Base-by-base conservation (phyloP, 768 basidiomycete genomes). In the Rhizopogon roseolus region DNA sequence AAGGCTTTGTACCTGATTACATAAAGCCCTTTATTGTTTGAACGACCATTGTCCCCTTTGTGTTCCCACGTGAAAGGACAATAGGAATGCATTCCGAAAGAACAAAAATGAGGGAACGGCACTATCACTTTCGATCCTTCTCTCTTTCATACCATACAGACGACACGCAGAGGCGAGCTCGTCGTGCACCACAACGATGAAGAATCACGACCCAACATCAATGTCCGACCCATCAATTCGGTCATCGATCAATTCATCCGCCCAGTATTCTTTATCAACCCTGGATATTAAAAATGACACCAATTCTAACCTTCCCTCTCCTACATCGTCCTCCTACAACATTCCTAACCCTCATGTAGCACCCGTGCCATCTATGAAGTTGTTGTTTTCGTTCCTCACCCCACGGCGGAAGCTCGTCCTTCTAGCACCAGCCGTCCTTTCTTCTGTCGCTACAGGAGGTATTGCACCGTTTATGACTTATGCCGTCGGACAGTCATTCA, bases 401-500 rank as follows among this genome's bases (percentile, higher is more conserved):
- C 71, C 75, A 10, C 74, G 78, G 48, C 84, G 89, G 58, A 63
- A 78, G 61, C 64, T 83, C 50, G 66, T 65, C 7, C 74, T 88
- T 59, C 73, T 91, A 56, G 45, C 82, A 22, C 92, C 92, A 4
- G 89, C 86, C 5, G 55, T 84, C 54, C 7, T 78, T 50, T 74
- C 83, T 11, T 86, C 91, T 17, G 52, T 86, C 41, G 71, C 78
- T 48, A 78, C 85, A 3, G 88, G 89, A 37, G 81, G 83, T 32
- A 77, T 91, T 51, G 88, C 86, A 0, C 91, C 93, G 1, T 88
- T 87, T 76, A 93, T 94, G 90, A 92, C 92, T 6, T 73, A 80
- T 32, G 81, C 91, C 60, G 74, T 93, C 58, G 92, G 93, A 37
- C 78, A 83, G 49, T 82, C 84, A 1, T 93, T 94, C 70, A 76